These are phyloP conservation scores for Backusella sp. DNA, from an alignment of 192 early-diverging fungal species.

Conservation along the genomic window DNA sequence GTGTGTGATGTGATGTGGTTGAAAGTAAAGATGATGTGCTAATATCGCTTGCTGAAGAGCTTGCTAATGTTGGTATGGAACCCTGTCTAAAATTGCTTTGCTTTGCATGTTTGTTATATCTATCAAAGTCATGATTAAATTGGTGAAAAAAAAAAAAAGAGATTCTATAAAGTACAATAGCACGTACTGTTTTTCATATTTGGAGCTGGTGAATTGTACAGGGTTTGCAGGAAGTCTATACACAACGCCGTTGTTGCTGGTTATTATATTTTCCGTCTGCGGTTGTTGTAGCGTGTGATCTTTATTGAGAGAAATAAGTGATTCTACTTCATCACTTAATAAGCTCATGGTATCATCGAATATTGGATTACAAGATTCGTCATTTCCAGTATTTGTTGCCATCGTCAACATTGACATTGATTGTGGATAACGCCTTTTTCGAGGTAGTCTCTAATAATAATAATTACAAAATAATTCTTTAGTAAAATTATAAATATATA, in stretches of 20 bases:
- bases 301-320: neutral
- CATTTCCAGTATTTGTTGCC: neutral
- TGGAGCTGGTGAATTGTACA: slow-evolving; percentile 41
- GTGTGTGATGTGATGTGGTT: neutral
- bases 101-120: neutral
- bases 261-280: slow-evolving; percentile 1
- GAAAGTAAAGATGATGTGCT: neutral
- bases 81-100: neutral
- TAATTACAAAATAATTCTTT: neutral
- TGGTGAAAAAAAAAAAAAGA: no score
- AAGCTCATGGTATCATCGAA: neutral
- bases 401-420: neutral
- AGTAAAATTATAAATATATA: neutral
- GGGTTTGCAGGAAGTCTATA: slow-evolving; percentile 41
- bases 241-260: slow-evolving; percentile 21
- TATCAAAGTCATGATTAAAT: neutral
- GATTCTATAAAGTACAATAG: neutral
- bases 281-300: neutral
- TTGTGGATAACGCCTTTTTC: neutral
- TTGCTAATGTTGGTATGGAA: slow-evolving; percentile 6
- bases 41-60: neutral
- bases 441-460: neutral
- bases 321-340: neutral
- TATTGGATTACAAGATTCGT: neutral
- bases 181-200: slow-evolving; percentile 38